These are phyloP conservation scores for Toxoplasma gondii DNA, from an alignment of 169 alveolate species.

Conservation along the genomic window DNA sequence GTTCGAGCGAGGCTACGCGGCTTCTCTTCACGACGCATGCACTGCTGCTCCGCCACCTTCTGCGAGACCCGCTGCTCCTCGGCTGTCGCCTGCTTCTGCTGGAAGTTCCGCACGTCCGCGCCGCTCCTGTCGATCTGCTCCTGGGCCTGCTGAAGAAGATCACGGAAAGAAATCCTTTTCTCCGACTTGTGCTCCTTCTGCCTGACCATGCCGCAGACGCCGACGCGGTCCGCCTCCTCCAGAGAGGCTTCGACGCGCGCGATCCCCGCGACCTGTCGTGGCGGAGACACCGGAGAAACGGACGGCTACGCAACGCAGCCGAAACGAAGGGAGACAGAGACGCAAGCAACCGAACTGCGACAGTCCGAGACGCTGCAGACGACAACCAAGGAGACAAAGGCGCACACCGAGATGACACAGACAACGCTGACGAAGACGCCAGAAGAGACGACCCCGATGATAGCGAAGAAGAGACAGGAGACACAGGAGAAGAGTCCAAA, in stretches of 20 bases:
- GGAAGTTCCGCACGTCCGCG: not conserved
- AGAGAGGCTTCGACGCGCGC: not conserved
- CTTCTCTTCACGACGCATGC: slow-evolving; percentile 1
- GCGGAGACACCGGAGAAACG: not conserved
- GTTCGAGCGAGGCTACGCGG: not conserved
- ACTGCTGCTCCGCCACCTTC: not conserved
- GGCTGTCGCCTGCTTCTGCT: not conserved
- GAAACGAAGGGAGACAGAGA: not conserved
- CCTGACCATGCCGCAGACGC: not conserved
- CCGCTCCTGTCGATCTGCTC: not conserved
- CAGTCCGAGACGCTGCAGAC: not conserved
- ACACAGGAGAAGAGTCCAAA: not conserved
- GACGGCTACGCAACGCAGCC: not conserved
- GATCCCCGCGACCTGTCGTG: not conserved
- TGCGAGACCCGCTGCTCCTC: slow-evolving; percentile 2
- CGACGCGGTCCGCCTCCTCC: not conserved
- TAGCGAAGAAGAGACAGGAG: not conserved
- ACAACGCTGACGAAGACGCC: not conserved
- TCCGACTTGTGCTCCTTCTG: slow-evolving; percentile 18
- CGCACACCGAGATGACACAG: not conserved
- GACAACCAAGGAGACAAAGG: not conserved
- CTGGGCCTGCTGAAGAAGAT: not conserved
- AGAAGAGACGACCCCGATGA: not conserved
- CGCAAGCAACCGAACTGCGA: not conserved
- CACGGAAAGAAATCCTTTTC: not conserved